Percentiles rank a stretch among this genome's conserved stretches.
Evolutionary conservation across 768 basidiomycete genomes (phyloP).

Genomic region (Leccinum aurantiacum): DNA sequence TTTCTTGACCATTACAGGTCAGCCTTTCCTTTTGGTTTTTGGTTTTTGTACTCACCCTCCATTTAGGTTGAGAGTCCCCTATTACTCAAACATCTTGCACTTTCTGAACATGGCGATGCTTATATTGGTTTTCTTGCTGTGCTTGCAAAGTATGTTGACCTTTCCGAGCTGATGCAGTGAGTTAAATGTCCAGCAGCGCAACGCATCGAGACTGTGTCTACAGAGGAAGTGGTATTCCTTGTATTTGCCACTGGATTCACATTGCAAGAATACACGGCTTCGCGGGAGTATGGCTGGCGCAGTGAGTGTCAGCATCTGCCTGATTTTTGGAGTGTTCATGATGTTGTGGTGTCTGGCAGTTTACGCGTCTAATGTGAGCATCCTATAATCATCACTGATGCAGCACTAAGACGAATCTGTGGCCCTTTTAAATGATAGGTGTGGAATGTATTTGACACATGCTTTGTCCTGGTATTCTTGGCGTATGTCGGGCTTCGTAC

Average conservation of each 20-base stretch:
- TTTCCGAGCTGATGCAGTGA: not conserved
- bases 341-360: slow-evolving; percentile 39
- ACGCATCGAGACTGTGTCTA: slow-evolving; percentile 48
- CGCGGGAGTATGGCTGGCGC: slow-evolving; percentile 85
- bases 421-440: slow-evolving; percentile 46
- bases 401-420: not conserved
- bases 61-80: slow-evolving; percentile 73
- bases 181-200: slow-evolving; percentile 45
- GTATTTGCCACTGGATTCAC: slow-evolving; percentile 76
- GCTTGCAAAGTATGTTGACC: slow-evolving; percentile 61
- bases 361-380: slow-evolving; percentile 77
- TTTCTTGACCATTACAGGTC: slow-evolving; percentile 85
- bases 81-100: slow-evolving; percentile 75
- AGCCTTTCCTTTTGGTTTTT: not conserved
- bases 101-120: slow-evolving; percentile 75
- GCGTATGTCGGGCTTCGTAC: slow-evolving; percentile 65
- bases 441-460: slow-evolving; percentile 89
- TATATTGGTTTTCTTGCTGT: slow-evolving; percentile 67
- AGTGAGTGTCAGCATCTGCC: slow-evolving; percentile 50
- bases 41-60: not conserved
- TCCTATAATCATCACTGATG: slow-evolving; percentile 1
- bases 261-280: slow-evolving; percentile 84
- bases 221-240: slow-evolving; percentile 73
- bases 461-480: slow-evolving; percentile 68
- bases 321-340: slow-evolving; percentile 3